phyloP scores from a whole-genome alignment of 331 rosid species.

The Dryas integrifolia region DNA sequence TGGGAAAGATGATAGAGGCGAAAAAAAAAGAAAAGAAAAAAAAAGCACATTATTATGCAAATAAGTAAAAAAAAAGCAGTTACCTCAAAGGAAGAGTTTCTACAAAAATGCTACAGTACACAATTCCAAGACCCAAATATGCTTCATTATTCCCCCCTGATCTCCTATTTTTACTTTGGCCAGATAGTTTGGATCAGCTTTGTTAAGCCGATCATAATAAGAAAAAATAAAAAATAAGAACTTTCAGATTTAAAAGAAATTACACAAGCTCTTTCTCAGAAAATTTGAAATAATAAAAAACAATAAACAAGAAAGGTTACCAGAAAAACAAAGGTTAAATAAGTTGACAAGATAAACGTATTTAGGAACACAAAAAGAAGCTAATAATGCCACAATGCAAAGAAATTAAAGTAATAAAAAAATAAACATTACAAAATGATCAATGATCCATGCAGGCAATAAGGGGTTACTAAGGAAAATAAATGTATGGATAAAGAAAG shows the following conservation, averaged over 20 bases:
- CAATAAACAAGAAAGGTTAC: background rate
- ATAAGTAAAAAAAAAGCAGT: background rate
- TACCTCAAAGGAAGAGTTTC: background rate
- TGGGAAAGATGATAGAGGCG: background rate
- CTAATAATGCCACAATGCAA: background rate
- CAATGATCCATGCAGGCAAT: background rate
- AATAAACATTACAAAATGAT: background rate
- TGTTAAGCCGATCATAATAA: background rate
- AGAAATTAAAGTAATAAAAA: background rate
- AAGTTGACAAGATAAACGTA: background rate
- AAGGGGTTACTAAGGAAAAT: background rate
- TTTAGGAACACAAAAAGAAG: background rate
- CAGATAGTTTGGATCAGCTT: background rate
- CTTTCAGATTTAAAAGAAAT: background rate
- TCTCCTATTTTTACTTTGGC: background rate
- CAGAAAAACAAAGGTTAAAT: background rate
- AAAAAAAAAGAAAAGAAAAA: background rate
- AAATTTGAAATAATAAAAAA: background rate
- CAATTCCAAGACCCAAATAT: background rate
- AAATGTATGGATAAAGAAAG: background rate
- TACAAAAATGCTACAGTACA: background rate
- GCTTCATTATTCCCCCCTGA: background rate
- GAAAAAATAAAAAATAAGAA: background rate
- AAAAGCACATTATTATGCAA: background rate
- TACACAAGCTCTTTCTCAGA: background rate